These are phyloP conservation scores for Candida piceae DNA, from an alignment of 805 yeast species.

Conservation along the genomic window DNA sequence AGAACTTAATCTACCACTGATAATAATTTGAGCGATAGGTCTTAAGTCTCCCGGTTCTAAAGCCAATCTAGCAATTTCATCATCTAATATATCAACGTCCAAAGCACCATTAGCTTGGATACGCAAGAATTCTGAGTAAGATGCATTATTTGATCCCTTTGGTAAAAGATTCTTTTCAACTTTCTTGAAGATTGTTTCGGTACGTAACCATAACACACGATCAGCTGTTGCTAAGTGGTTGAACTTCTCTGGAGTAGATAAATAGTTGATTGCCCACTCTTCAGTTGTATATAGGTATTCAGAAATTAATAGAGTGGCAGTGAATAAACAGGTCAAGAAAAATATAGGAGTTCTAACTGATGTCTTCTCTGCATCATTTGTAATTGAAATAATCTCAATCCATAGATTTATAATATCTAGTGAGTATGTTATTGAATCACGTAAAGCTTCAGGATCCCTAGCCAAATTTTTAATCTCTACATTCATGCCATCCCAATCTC, in stretches of 20 bases:
- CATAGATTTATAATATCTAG: slow-evolving; percentile 60
- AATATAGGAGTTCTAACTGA: slow-evolving; percentile 73
- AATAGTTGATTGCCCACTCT: slow-evolving; percentile 38
- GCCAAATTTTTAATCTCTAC: slow-evolving; percentile 40
- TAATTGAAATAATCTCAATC: slow-evolving; percentile 66
- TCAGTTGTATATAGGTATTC: slow-evolving; percentile 59
- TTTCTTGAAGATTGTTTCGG: slow-evolving; percentile 53
- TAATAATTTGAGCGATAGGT: slow-evolving; percentile 42
- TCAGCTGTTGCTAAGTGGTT: slow-evolving; percentile 35
- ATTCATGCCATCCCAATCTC: slow-evolving; percentile 69
- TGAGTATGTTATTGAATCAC: slow-evolving; percentile 57
- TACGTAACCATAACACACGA: slow-evolving; percentile 59
- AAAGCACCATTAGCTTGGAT: slow-evolving; percentile 56
- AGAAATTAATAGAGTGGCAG: slow-evolving; percentile 56
- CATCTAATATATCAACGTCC: slow-evolving; percentile 45
- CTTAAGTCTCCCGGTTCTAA: slow-evolving; percentile 41
- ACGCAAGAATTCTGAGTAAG: slow-evolving; percentile 55
- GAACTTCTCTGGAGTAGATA: slow-evolving; percentile 20
- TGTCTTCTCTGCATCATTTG: slow-evolving; percentile 59
- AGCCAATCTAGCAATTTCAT: slow-evolving; percentile 44
- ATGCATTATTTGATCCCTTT: slow-evolving; percentile 43
- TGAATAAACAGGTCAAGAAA: slow-evolving; percentile 65
- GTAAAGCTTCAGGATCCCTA: slow-evolving; percentile 55
- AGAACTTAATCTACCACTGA: slow-evolving; percentile 45
- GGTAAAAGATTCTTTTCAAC: slow-evolving; percentile 57